These are phyloP conservation scores for Auriscalpium orientale DNA, from an alignment of 768 basidiomycete species.

Conservation along the genomic window DNA sequence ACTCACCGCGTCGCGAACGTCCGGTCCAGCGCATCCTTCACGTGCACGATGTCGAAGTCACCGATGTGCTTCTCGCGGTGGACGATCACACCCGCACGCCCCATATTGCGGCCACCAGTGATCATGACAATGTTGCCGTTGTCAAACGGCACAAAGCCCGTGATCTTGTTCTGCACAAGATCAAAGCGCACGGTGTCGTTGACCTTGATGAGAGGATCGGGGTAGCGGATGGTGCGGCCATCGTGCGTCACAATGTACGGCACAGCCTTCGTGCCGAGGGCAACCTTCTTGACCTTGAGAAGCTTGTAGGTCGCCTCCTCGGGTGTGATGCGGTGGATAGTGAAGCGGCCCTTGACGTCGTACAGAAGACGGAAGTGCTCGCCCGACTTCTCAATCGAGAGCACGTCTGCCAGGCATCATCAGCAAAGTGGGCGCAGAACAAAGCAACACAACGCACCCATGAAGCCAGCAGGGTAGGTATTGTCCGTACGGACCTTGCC, in stretches of 20 bases:
- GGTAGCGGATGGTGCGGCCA: constrained; percentile 99
- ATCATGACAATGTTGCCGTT: constrained; percentile 96
- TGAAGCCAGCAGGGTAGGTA: constrained; percentile 95
- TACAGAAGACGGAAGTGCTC: constrained; percentile 99
- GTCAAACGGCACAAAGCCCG: constrained; percentile 90
- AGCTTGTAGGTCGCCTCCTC: constrained; percentile 98
- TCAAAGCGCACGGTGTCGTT: constrained; percentile 99
- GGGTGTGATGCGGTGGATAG: constrained; percentile 97
- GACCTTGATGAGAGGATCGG: constrained; percentile 89
- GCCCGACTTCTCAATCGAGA: constrained; percentile 95
- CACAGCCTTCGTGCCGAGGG: constrained; percentile 88
- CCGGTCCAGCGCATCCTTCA: constrained; percentile 90
- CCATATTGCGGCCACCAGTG: constrained; percentile 99
- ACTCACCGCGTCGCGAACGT: constrained; percentile 95
- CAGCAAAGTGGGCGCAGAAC: neutral
- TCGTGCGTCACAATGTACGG: constrained; percentile 98
- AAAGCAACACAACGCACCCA: constrained; percentile 52
- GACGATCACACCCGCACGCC: constrained; percentile 91
- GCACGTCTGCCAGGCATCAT: constrained; percentile 57
- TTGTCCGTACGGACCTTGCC: constrained; percentile 96
- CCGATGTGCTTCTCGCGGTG: constrained; percentile 97
- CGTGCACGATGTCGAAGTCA: constrained; percentile 98
- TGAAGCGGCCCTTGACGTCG: constrained; percentile 99
- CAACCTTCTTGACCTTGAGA: constrained; percentile 86
- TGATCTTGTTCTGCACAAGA: constrained; percentile 90